phyloP scores from a whole-genome alignment of 2,329 filamentous ascomycete genomes.

The Aspergillus aculeatinus region DNA sequence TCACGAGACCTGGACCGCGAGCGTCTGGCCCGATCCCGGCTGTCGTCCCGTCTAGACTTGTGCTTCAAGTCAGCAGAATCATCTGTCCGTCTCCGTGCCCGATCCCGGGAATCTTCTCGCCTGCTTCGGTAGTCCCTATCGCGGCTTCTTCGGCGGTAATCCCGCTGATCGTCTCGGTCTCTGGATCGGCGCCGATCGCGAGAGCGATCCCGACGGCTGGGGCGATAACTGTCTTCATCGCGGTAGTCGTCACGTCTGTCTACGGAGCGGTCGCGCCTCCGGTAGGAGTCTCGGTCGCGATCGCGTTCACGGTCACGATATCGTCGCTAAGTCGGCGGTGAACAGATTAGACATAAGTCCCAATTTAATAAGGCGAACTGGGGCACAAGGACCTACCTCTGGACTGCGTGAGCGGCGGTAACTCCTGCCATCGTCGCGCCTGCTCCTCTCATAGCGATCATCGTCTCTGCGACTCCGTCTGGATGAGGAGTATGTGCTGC shows the following conservation, averaged over 20 bases:
- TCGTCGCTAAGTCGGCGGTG: conserved; percentile 49
- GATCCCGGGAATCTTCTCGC: conserved; percentile 72
- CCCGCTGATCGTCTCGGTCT: conserved; percentile 56
- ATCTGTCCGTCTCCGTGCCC: conserved; percentile 63
- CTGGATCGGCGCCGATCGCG: conserved; percentile 64
- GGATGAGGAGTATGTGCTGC: conserved; percentile 74
- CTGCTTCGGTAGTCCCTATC: conserved; percentile 68
- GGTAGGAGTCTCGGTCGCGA: conserved; percentile 59
- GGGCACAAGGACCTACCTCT: conserved; percentile 40
- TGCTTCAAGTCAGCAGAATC: conserved; percentile 69
- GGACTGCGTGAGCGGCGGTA: conserved; percentile 50
- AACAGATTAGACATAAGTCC: conserved; percentile 13
- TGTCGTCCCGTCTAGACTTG: conserved; percentile 66
- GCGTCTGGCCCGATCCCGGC: conserved; percentile 56
- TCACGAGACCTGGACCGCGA: conserved; percentile 55
- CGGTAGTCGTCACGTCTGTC: conserved; percentile 45
- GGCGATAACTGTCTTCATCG: conserved; percentile 65
- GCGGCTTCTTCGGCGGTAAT: conserved; percentile 62
- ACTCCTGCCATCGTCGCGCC: conserved; percentile 51
- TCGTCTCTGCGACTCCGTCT: conserved; percentile 60
- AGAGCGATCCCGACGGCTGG: conserved; percentile 61
- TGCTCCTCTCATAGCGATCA: conserved; percentile 52
- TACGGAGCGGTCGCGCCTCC: conserved; percentile 69
- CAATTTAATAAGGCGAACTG: not conserved
- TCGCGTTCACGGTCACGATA: conserved; percentile 51